Evolutionary conservation across 2,329 filamentous ascomycete species (phyloP), one percentile per base, ranked within the genome.

Genomic region (Talaromyces sp.): DNA sequence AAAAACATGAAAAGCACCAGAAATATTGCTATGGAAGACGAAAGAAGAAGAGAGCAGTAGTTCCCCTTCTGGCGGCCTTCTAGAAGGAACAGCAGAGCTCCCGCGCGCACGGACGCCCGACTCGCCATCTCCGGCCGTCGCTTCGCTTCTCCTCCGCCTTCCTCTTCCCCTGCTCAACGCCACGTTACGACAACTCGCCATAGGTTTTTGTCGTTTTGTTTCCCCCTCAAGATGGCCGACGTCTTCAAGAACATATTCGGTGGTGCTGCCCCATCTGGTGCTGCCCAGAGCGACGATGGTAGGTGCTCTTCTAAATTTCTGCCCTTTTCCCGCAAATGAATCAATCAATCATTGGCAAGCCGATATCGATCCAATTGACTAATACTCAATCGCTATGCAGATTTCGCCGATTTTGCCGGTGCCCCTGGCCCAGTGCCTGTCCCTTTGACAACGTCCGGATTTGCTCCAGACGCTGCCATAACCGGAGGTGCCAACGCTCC

Each of bases 341-440:
- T 23, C 23, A 18, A 47, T 52, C 60, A 56, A 47, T 65, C 36
- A 40, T n/a, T 40, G 2, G 36, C 9, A 18, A 31, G 12, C 33
- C 23, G 23, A 23, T 23, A 50, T 23, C 55, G 63, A 34, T 33
- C 27, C 34, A 14, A 27, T 62, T 36, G 28, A 40, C 52, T 36
- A 5, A 18, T 10, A 16, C 30, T 33, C 16, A 31, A 12, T 23
- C 18, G 12, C 28, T 34, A 23, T 47, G 44, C 53, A 57, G 52
- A 59, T 56, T 44, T 64, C 51, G 44, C 61, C 79, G 94, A 97
- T 82, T 98, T 96, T 73, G 91, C 92, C 64, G 88, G 87, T 66
- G 89, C 87, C 68, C 86, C 92, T 66, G 87, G 89, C 23, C 88
- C 91, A 61, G 80, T 78, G 18, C 81, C 82, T 53, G 77, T 76